phyloP scores from a whole-genome alignment of 2,329 filamentous ascomycete genomes.

The Parascedosporium putredinis region DNA sequence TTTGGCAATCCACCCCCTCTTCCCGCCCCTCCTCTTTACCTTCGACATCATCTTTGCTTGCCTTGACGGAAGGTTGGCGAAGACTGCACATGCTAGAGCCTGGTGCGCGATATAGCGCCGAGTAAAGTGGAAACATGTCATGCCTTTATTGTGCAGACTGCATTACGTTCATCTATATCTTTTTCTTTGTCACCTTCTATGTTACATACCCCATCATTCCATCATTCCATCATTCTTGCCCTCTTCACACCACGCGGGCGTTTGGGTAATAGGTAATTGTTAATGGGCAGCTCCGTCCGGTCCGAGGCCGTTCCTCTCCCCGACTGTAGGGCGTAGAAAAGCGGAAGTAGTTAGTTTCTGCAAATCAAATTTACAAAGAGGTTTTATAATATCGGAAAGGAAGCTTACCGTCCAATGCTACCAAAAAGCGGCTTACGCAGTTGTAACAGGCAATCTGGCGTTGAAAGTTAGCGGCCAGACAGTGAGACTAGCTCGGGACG shows the following conservation, averaged over 20 bases:
- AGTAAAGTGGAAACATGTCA: not conserved
- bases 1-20: too few relatives aligned
- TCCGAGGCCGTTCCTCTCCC: slow-evolving; percentile 44
- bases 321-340: slow-evolving; percentile 30
- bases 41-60: not conserved
- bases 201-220: not conserved
- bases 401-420: slow-evolving; percentile 62
- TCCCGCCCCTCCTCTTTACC: slow-evolving; percentile 4
- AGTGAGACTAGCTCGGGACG: not conserved
- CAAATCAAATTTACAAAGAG: not conserved
- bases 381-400: slow-evolving; percentile 18
- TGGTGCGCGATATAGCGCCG: not conserved
- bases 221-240: not conserved
- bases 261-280: slow-evolving; percentile 11
- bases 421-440: slow-evolving; percentile 73
- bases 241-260: too few relatives aligned
- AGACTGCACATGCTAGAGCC: too few relatives aligned
- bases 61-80: too few relatives aligned
- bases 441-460: slow-evolving; percentile 61
- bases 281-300: slow-evolving; percentile 31
- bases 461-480: slow-evolving; percentile 12
- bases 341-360: not conserved
- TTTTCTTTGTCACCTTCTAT: not conserved
- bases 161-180: not conserved
- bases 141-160: not conserved